These are phyloP conservation scores for Gamsiella multidivaricata DNA, from an alignment of 192 early-diverging fungal genomes.

Conservation along the genomic window DNA sequence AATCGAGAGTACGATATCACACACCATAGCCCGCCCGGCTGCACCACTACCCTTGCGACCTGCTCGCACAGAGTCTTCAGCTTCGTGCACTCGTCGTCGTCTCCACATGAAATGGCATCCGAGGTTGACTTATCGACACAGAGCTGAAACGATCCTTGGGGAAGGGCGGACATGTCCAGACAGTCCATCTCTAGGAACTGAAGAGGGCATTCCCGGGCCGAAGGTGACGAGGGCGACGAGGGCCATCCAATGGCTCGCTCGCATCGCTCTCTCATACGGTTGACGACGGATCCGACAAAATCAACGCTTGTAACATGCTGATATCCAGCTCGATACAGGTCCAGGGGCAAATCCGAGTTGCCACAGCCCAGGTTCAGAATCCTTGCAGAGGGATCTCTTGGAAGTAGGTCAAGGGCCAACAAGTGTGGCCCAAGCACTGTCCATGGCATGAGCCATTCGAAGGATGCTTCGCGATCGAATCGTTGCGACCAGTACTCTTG, in stretches of 20 bases:
- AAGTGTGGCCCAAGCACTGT: conserved; percentile 25
- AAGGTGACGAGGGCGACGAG: background rate
- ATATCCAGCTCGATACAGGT: conserved; percentile 21
- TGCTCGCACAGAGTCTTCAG: conserved; percentile 25
- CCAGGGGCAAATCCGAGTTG: conserved; percentile 35
- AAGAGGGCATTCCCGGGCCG: conserved; percentile 10
- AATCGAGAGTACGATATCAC: conserved; percentile 37
- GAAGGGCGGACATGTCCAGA: conserved; percentile 30
- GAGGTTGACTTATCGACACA: conserved; percentile 44
- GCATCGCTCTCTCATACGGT: conserved; percentile 26
- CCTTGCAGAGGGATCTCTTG: conserved; percentile 3
- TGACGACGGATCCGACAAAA: conserved; percentile 30
- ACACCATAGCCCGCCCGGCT: conserved; percentile 26
- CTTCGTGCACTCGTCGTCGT: conserved; percentile 33
- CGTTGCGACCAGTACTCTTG: conserved; percentile 37
- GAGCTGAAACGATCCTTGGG: conserved; percentile 1
- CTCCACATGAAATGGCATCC: conserved; percentile 37
- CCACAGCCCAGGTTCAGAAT: conserved; percentile 44
- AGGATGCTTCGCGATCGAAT: conserved; percentile 21
- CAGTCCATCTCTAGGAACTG: conserved; percentile 38
- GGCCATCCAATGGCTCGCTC: conserved; percentile 30
- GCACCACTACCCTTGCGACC: conserved; percentile 16
- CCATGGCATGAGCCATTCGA: conserved; percentile 50
- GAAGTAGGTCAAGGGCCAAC: background rate
- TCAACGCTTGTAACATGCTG: conserved; percentile 32